These are phyloP conservation scores for Heliamphora pulchella DNA, from an alignment of 179 eudicot species.

Conservation along the genomic window DNA sequence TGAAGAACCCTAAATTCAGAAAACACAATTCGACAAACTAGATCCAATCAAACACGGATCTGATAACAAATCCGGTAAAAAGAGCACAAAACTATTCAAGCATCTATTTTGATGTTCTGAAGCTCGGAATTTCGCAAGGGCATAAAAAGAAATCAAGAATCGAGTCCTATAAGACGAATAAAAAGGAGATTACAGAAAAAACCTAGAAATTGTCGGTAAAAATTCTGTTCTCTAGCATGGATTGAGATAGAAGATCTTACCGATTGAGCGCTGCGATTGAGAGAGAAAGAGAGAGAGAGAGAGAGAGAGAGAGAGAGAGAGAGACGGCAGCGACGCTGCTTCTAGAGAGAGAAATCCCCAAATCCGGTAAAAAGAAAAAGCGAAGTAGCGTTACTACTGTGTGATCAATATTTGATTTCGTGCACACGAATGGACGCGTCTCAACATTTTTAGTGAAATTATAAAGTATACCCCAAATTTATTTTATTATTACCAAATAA, in stretches of 20 bases:
- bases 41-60: slow-evolving; percentile 1
- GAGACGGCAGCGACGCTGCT: slow-evolving; percentile 15
- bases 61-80: background rate
- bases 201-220: slow-evolving; percentile 13
- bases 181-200: slow-evolving; percentile 2
- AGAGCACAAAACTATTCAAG: background rate
- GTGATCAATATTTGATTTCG: no score
- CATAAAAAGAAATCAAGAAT: background rate
- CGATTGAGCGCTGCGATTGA: background rate
- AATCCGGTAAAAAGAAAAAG: background rate
- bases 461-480: no score
- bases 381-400: background rate
- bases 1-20: background rate
- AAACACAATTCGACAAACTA: background rate
- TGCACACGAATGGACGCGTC: no score
- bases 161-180: slow-evolving; percentile 28
- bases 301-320: slow-evolving; percentile 18
- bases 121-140: background rate
- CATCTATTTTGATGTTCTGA: background rate
- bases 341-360: background rate
- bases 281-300: no score
- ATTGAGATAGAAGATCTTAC: slow-evolving; percentile 10
- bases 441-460: no score
- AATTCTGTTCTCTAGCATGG: background rate
- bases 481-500: no score